Evolutionary conservation across 805 yeast species (phyloP).

Genomic region (Starmerella apis): DNA sequence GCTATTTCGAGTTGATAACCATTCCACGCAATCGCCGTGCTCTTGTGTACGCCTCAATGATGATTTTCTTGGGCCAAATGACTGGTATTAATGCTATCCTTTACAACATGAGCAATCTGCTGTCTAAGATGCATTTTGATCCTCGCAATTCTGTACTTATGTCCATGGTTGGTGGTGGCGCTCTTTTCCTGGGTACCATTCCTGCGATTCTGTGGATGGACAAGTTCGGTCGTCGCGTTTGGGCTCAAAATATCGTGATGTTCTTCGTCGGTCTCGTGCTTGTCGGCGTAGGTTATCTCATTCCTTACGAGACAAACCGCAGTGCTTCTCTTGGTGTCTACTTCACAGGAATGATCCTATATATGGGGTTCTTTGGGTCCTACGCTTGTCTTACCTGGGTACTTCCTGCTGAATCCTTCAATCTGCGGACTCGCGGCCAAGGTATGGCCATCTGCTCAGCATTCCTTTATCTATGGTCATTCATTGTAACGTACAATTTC

Average conservation of each 20-base stretch:
- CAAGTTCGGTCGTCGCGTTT: conserved; percentile 39
- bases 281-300: conserved; percentile 48
- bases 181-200: conserved; percentile 51
- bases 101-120: conserved; percentile 53
- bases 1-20: conserved; percentile 43
- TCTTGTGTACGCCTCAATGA: conserved; percentile 44
- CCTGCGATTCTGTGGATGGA: conserved; percentile 47
- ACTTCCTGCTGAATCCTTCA: conserved; percentile 54
- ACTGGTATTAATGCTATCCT: conserved; percentile 59
- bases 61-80: conserved; percentile 41
- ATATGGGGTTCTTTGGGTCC: conserved; percentile 57
- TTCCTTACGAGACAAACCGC: conserved; percentile 34
- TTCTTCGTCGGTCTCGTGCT: conserved; percentile 51
- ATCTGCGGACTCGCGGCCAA: conserved; percentile 47
- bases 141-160: conserved; percentile 46
- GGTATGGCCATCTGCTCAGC: conserved; percentile 54
- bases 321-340: conserved; percentile 50
- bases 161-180: conserved; percentile 62
- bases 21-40: conserved; percentile 54
- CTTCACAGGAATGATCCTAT: conserved; percentile 51
- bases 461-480: conserved; percentile 50
- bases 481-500: conserved; percentile 56
- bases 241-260: conserved; percentile 50
- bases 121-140: conserved; percentile 46
- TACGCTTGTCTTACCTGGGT: conserved; percentile 63